phyloP scores from a whole-genome alignment of 306 rosid genomes.

The Lagenaria siceraria region DNA sequence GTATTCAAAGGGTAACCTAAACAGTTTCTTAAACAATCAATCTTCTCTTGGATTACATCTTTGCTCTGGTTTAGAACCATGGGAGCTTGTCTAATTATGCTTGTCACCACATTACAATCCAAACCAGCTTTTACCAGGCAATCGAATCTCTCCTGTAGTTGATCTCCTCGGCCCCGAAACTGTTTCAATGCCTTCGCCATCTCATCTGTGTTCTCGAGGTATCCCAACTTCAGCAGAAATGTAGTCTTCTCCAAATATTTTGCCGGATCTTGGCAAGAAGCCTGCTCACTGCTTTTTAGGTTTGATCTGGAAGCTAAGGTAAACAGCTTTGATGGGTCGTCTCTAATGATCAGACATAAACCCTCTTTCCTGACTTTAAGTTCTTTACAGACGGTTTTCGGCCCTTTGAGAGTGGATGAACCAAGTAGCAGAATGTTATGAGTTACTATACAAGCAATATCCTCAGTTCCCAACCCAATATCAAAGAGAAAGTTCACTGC shows the following conservation, averaged over 20 bases:
- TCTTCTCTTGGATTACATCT: conserved; percentile 40
- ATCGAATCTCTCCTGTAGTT: conserved; percentile 74
- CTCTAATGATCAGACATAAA: conserved; percentile 36
- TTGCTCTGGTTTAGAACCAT: conserved; percentile 45
- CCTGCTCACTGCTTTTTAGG: conserved; percentile 13
- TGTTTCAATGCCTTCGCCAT: conserved; percentile 47
- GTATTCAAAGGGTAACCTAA: conserved; percentile 54
- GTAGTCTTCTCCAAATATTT: conserved; percentile 37
- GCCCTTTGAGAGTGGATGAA: conserved; percentile 34
- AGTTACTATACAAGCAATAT: conserved; percentile 29
- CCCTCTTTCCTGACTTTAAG: conserved; percentile 33
- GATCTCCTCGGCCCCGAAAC: conserved; percentile 70
- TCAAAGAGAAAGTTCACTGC: conserved; percentile 41
- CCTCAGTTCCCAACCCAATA: conserved; percentile 44
- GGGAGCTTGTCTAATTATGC: conserved; percentile 47
- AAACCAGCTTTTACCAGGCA: conserved; percentile 73
- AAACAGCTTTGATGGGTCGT: conserved; percentile 45
- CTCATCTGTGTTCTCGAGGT: conserved; percentile 69
- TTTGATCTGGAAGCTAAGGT: conserved; percentile 33
- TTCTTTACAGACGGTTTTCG: conserved; percentile 40
- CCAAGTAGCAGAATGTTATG: conserved; percentile 31
- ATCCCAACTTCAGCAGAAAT: conserved; percentile 59
- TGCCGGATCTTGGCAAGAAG: conserved; percentile 11
- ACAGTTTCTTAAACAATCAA: conserved; percentile 31
- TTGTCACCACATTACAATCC: conserved; percentile 35